Evolutionary conservation across 169 alveolate genomes (phyloP).

Genomic region (Toxoplasma gondii): DNA sequence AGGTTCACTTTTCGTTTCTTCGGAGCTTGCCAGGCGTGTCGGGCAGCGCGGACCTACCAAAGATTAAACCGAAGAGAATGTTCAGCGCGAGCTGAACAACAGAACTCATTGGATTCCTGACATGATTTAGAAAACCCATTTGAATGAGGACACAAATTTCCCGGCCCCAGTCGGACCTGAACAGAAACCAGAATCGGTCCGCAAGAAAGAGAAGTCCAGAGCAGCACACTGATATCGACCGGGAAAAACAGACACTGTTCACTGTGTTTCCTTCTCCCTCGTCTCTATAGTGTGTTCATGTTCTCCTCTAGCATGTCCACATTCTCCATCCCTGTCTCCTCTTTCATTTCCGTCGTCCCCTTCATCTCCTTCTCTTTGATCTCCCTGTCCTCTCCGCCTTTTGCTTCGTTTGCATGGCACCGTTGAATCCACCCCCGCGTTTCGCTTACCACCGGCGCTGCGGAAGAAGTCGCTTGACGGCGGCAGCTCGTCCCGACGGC

Average conservation of each 20-base stretch:
- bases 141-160: conserved; percentile 26
- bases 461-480: neutral
- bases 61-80: conserved; percentile 1
- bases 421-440: neutral
- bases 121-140: neutral
- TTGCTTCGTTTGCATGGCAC: neutral
- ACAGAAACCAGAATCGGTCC: too few species aligned
- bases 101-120: conserved; percentile 32
- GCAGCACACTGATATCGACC: too few species aligned
- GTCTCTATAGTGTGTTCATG: too few species aligned
- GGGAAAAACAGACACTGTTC: too few species aligned
- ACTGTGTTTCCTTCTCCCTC: too few species aligned
- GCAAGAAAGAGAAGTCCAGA: neutral
- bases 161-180: conserved; percentile 17
- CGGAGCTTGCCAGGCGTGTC: too few species aligned
- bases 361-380: neutral
- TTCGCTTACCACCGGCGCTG: neutral
- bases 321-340: too few species aligned
- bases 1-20: too few species aligned
- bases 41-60: neutral
- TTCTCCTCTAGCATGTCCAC: too few species aligned
- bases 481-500: neutral
- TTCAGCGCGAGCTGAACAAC: conserved; percentile 36
- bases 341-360: too few species aligned
- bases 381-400: neutral